Evolutionary conservation across 1,139 yeast species (phyloP), one percentile per base, ranked within the genome.

Genomic region (Geotrichum australiense): DNA sequence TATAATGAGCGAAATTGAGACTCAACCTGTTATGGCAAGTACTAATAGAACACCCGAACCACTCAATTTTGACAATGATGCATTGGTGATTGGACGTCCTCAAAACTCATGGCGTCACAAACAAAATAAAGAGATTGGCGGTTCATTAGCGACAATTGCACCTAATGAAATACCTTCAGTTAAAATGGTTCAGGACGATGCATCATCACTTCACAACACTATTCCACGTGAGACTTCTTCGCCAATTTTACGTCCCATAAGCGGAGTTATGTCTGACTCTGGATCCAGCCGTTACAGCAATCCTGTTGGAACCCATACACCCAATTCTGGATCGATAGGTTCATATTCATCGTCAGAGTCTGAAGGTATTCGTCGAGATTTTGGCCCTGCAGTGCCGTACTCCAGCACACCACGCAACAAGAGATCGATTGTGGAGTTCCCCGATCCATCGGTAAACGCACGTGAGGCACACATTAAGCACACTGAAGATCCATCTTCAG

Each of bases 101-200:
- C 56, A 63, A 49, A 76, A 76, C 59, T 85, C 96, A 5, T 86
- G 97, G 96, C 70, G 96, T 58, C 57, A 56, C 27, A 50, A 63
- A 44, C 70, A 69, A 47, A 69, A 71, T 35, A 71, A 82, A 52
- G 76, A 74, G 38, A 82, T 93, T 15, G 69, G 76, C 46, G 75
- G 74, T 25, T 83, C 96, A 0, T 57, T 83, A 50, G 89, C 91
- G 26, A 86, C 96, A 0, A 91, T 87, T 21, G 80, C 91, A 37
- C 84, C 96, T 0, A 87, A 80, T 45, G 93, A 86, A 59, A 69
- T 87, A 36, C 73, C 86, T 55, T 81, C 87, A 7, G 86, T 91
- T 29, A 73, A 89, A 54, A 66, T 85, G 39, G 89, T 85, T 5
- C n/a, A n/a, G n/a, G n/a, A n/a, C n/a, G 52, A 49, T n/a, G 31